Percentiles rank a stretch among this genome's conserved stretches.
Evolutionary conservation across 192 early-diverging fungal genomes (phyloP).

Genomic region (Coemansia sp.): DNA sequence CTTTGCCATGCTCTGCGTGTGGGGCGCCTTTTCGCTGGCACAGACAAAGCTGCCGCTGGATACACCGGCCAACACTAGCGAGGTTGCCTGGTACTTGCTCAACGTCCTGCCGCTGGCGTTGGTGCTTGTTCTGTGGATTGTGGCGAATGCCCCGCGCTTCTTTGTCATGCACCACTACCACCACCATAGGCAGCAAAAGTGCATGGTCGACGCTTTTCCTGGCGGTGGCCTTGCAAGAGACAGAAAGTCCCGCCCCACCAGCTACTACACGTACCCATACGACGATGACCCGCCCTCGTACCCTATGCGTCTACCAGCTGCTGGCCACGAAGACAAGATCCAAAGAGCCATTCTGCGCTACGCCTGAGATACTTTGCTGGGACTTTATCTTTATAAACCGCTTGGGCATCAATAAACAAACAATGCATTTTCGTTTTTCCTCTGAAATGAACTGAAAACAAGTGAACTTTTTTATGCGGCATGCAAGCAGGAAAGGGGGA

Average conservation of each 20-base stretch:
- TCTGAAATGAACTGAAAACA: too few species aligned
- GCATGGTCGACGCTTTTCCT: neutral
- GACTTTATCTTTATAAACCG: too few species aligned
- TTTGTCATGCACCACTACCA: conserved; percentile 10
- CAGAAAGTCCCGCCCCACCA: conserved; percentile 3
- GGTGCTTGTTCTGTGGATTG: conserved; percentile 29
- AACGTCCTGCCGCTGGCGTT: conserved; percentile 32
- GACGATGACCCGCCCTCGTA: conserved; percentile 1
- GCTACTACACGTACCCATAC: conserved; percentile 11
- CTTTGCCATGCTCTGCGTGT: conserved; percentile 21
- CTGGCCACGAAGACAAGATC: conserved; percentile 12
- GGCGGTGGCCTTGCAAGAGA: neutral
- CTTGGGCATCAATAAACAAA: neutral
- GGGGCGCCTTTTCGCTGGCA: conserved; percentile 31
- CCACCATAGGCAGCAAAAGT: neutral
- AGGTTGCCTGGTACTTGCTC: conserved; percentile 39
- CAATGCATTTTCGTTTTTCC: too few species aligned
- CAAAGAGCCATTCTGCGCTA: conserved; percentile 26
- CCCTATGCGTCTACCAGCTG: neutral
- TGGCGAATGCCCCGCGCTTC: conserved; percentile 22
- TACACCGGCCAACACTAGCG: conserved; percentile 18
- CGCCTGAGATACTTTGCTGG: conserved; percentile 2
- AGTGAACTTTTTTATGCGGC: too few species aligned
- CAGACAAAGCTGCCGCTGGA: conserved; percentile 22
- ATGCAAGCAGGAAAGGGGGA: too few species aligned